These are phyloP conservation scores for Crepidotus variabilis DNA, from an alignment of 768 basidiomycete species.

Conservation along the genomic window DNA sequence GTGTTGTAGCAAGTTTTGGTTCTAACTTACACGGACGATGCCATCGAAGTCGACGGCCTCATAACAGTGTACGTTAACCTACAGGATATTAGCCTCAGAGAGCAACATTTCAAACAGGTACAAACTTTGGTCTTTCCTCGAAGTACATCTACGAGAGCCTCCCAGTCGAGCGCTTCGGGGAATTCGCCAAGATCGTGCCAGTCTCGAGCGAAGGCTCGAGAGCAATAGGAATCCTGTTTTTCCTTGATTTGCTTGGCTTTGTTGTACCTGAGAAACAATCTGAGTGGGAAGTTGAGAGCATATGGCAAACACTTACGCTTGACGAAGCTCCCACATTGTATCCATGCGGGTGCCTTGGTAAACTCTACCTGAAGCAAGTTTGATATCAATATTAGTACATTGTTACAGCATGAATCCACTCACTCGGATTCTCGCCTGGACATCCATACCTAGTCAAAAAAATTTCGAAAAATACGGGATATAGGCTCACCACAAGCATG, in stretches of 20 bases:
- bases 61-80: constrained; percentile 57
- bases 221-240: constrained; percentile 67
- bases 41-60: constrained; percentile 68
- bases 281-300: background rate
- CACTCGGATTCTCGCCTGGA: constrained; percentile 55
- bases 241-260: constrained; percentile 64
- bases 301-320: constrained; percentile 40
- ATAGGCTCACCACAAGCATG: constrained; percentile 51
- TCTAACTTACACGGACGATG: constrained; percentile 57
- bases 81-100: background rate
- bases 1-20: background rate
- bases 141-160: constrained; percentile 73
- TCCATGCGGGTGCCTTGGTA: constrained; percentile 62
- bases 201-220: constrained; percentile 39
- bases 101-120: background rate
- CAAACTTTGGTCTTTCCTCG: constrained; percentile 72
- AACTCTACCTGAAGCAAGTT: constrained; percentile 22
- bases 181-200: constrained; percentile 53
- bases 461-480: background rate
- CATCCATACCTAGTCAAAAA: background rate
- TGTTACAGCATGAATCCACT: constrained; percentile 5
- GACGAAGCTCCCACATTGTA: constrained; percentile 62
- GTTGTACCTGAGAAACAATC: constrained; percentile 41
- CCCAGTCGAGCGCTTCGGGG: constrained; percentile 74
- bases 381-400: background rate